These are phyloP conservation scores for Didymella arachidicola DNA, from an alignment of 2,329 filamentous ascomycete genomes.

Conservation along the genomic window DNA sequence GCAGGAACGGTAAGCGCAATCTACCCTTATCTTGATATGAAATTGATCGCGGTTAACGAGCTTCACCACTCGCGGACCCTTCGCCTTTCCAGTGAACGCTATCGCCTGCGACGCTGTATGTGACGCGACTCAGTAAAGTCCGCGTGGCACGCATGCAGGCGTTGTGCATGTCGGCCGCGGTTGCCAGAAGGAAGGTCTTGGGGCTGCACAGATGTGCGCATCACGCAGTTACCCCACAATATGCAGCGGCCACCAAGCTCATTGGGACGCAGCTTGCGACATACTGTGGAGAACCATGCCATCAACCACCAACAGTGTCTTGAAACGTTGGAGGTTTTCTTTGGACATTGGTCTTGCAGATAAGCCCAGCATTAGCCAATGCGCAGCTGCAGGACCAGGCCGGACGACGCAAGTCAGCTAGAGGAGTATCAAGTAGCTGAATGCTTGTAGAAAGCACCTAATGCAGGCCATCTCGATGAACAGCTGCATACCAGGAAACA, in stretches of 20 bases:
- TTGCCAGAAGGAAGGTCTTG: constrained; percentile 24
- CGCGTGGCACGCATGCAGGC: constrained; percentile 21
- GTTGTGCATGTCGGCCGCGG: constrained; percentile 29
- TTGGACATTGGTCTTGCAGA: constrained; percentile 9
- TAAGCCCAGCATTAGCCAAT: constrained; percentile 7
- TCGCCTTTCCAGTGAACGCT: constrained; percentile 9
- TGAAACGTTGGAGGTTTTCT: constrained; percentile 21
- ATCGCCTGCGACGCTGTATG: background rate
- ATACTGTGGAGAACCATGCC: constrained; percentile 23
- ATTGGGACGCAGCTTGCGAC: constrained; percentile 32
- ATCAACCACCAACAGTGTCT: constrained; percentile 12
- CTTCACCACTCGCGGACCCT: constrained; percentile 15
- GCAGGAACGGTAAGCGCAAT: constrained; percentile 38
- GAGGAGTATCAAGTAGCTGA: background rate
- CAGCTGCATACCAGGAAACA: background rate
- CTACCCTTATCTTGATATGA: constrained; percentile 22
- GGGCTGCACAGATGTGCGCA: constrained; percentile 19
- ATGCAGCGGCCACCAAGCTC: constrained; percentile 30
- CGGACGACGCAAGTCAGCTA: constrained; percentile 1
- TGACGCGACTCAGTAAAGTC: constrained; percentile 15
- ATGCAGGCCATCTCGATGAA: constrained; percentile 2
- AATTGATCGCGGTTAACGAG: constrained; percentile 21
- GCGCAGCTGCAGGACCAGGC: constrained; percentile 2
- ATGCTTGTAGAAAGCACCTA: background rate
- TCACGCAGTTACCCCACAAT: constrained; percentile 35